Evolutionary conservation across 2,329 filamentous ascomycete species (phyloP).

Genomic region (Pyrenochaeta sp.): DNA sequence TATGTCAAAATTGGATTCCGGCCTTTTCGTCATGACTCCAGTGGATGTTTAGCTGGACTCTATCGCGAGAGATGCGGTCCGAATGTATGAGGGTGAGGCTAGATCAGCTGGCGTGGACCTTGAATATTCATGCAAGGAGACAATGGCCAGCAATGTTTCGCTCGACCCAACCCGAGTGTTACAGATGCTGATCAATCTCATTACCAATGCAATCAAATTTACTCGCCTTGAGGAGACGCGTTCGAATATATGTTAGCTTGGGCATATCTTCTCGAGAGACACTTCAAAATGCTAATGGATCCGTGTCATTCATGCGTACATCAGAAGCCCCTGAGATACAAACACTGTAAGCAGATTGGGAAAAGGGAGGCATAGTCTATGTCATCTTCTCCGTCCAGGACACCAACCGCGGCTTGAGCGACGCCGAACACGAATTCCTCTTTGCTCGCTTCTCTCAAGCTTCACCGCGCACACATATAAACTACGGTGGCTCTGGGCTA

Average conservation of each 20-base stretch:
- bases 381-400: conserved; percentile 49
- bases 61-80: conserved; percentile 44
- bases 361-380: conserved; percentile 44
- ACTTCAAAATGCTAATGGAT: conserved; percentile 38
- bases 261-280: conserved; percentile 44
- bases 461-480: conserved; percentile 44
- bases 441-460: conserved; percentile 45
- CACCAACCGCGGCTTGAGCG: conserved; percentile 51
- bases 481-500: conserved; percentile 48
- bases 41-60: conserved; percentile 47
- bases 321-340: conserved; percentile 20
- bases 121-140: conserved; percentile 43
- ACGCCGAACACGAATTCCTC: conserved; percentile 46
- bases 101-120: conserved; percentile 40
- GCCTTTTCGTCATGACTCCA: conserved; percentile 52
- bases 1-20: conserved; percentile 56
- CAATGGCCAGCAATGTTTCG: conserved; percentile 48
- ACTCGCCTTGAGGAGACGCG: conserved; percentile 48
- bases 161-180: conserved; percentile 54
- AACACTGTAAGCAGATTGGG: conserved; percentile 44
- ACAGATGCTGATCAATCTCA: conserved; percentile 50
- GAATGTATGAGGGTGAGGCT: conserved; percentile 51
- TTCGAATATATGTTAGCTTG: conserved; percentile 47
- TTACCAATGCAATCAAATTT: conserved; percentile 58
- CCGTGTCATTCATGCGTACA: conserved; percentile 18